phyloP scores from a whole-genome alignment of 208 protist species.

The Trypanosoma conorhini region DNA sequence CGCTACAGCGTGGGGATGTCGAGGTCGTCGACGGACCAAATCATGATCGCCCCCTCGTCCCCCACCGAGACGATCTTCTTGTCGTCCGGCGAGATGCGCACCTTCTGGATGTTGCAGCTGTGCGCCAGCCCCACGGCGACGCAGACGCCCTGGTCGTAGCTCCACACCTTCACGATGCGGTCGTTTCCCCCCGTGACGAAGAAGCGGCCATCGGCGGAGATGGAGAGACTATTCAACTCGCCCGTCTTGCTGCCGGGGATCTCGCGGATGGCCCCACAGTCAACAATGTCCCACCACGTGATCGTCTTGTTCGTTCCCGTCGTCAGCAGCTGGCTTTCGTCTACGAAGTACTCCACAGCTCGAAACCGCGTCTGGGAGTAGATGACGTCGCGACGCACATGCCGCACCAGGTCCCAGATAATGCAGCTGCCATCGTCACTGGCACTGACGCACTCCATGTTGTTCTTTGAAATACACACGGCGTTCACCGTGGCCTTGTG shows the following conservation, averaged over 20 bases:
- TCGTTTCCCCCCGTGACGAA: constrained; percentile 93
- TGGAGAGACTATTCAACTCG: constrained; percentile 93
- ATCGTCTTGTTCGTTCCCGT: constrained; percentile 93
- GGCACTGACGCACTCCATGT: constrained; percentile 93
- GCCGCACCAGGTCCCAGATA: constrained; percentile 93
- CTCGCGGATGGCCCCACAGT: constrained; percentile 94
- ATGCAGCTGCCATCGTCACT: constrained; percentile 96
- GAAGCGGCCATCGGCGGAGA: constrained; percentile 83
- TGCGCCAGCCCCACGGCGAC: constrained; percentile 91
- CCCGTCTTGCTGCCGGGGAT: constrained; percentile 86
- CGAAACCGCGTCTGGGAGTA: constrained; percentile 96
- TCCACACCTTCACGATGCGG: constrained; percentile 95
- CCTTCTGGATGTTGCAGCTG: constrained; percentile 93
- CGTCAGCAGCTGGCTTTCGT: constrained; percentile 96
- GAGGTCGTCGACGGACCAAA: constrained; percentile 86
- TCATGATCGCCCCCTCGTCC: constrained; percentile 93
- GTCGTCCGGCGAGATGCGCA: constrained; percentile 88
- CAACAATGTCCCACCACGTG: constrained; percentile 95
- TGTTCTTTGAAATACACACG: constrained; percentile 80
- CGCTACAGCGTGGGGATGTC: constrained; percentile 35
- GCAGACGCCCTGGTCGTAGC: constrained; percentile 93
- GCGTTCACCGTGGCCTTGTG: constrained; percentile 94
- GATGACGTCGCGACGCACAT: constrained; percentile 94
- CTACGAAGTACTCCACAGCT: constrained; percentile 84
- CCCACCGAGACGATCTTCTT: constrained; percentile 92